Evolutionary conservation across 164 flowering plant genomes (phyloP).

Genomic region (Tetracentron sinense): DNA sequence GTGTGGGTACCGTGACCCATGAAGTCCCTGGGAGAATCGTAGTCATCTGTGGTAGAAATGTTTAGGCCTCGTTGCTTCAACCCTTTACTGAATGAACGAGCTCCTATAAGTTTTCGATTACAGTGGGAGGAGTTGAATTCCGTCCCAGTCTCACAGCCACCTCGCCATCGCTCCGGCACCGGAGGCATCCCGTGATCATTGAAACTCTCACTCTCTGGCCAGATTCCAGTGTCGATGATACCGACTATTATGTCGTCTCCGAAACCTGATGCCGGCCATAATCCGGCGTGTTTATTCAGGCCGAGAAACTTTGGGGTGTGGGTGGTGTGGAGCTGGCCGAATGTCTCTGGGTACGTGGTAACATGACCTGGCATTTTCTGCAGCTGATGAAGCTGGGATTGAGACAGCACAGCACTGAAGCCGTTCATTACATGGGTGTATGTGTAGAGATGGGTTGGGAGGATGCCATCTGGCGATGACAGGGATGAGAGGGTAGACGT

Average conservation of each 20-base stretch:
- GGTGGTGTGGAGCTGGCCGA: conserved; percentile 23
- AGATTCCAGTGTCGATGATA: conserved; percentile 38
- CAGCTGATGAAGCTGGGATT: conserved; percentile 18
- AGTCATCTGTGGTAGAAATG: conserved; percentile 21
- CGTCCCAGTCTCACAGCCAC: conserved; percentile 33
- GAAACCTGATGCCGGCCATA: conserved; percentile 28
- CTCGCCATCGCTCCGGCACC: conserved; percentile 41
- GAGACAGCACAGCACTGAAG: conserved; percentile 27
- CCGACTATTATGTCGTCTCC: conserved; percentile 40
- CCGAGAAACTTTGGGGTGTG: conserved; percentile 28
- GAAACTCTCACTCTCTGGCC: conserved; percentile 46
- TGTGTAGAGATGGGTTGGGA: conserved; percentile 26
- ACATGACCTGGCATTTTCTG: conserved; percentile 22
- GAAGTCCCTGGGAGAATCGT: conserved; percentile 43
- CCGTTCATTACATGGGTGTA: conserved; percentile 34
- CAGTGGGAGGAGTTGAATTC: conserved; percentile 33
- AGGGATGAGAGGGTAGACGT: conserved; percentile 21
- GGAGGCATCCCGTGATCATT: conserved; percentile 31
- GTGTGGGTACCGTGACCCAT: conserved; percentile 43
- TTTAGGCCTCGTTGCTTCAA: conserved; percentile 16
- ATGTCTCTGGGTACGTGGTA: conserved; percentile 25
- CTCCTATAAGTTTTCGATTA: conserved; percentile 44
- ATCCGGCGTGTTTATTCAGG: conserved; percentile 18
- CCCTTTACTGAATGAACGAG: conserved; percentile 35
- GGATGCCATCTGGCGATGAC: conserved; percentile 14